Evolutionary conservation across 2,329 filamentous ascomycete species (phyloP).

Genomic region (Keithomyces neogunnii): DNA sequence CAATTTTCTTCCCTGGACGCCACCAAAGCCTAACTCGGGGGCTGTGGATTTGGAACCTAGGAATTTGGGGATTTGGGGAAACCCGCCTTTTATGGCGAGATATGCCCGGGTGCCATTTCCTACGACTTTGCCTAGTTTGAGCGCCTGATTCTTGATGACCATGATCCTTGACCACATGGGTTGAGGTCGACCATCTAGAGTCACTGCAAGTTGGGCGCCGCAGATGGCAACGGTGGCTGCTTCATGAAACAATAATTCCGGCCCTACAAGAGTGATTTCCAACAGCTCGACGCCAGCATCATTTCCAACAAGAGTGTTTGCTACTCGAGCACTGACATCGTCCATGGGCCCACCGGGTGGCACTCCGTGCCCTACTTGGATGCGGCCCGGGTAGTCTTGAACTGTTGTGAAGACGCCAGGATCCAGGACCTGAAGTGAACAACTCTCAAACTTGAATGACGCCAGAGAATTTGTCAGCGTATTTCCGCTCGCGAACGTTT

Average conservation of each 20-base stretch:
- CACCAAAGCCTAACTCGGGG: conserved; percentile 48
- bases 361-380: conserved; percentile 47
- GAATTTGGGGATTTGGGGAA: conserved; percentile 39
- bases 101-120: conserved; percentile 46
- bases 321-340: conserved; percentile 45
- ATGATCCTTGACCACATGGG: conserved; percentile 48
- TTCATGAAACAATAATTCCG: conserved; percentile 46
- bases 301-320: conserved; percentile 53
- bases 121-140: conserved; percentile 45
- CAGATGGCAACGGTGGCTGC: conserved; percentile 47
- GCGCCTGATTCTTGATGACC: conserved; percentile 33
- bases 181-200: conserved; percentile 37
- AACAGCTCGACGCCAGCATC: conserved; percentile 39
- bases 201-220: conserved; percentile 43
- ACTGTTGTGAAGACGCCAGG: conserved; percentile 49
- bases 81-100: conserved; percentile 39
- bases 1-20: conserved; percentile 49
- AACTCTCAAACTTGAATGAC: conserved; percentile 37
- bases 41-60: conserved; percentile 52
- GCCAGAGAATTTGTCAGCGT: conserved; percentile 49
- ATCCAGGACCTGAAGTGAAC: conserved; percentile 46
- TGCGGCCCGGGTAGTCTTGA: conserved; percentile 50
- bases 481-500: conserved; percentile 36
- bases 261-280: conserved; percentile 53
- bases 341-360: conserved; percentile 55